These are phyloP conservation scores for Linnemannia hyalina DNA, from an alignment of 192 early-diverging fungal genomes.

Conservation along the genomic window DNA sequence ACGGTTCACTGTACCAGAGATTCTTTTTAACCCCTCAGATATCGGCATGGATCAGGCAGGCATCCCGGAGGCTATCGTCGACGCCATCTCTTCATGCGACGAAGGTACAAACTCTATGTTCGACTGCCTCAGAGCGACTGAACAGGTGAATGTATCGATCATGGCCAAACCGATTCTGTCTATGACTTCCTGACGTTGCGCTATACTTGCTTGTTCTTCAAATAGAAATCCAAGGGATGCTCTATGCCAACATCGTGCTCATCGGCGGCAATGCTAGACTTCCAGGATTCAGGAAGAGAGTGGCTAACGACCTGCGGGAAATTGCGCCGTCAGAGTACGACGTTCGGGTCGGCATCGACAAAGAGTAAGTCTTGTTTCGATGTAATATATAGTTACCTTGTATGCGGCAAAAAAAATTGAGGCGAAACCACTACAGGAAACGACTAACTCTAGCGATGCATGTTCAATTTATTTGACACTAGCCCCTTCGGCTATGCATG, in stretches of 20 bases:
- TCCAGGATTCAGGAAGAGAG: constrained; percentile 71
- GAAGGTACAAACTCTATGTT: constrained; percentile 49
- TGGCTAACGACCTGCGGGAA: constrained; percentile 69
- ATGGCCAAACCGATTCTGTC: neutral
- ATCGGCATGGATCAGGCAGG: constrained; percentile 81
- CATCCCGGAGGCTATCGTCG: constrained; percentile 74
- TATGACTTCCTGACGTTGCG: neutral
- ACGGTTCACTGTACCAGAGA: constrained; percentile 82
- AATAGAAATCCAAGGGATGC: constrained; percentile 68
- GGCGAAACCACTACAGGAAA: neutral
- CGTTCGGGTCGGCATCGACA: constrained; percentile 65
- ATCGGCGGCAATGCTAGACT: constrained; percentile 77
- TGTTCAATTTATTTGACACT: neutral
- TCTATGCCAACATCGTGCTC: constrained; percentile 77
- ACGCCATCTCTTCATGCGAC: constrained; percentile 64
- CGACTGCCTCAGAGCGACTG: neutral
- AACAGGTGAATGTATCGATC: neutral
- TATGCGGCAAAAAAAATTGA: neutral
- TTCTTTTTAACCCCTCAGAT: constrained; percentile 80
- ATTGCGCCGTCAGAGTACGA: constrained; percentile 69
- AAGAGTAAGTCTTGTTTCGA: constrained; percentile 64
- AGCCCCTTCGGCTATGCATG: constrained; percentile 70
- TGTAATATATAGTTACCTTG: neutral
- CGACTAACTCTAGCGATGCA: neutral
- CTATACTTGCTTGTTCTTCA: constrained; percentile 20